Conservation (phyloP, 2,329 filamentous ascomycete species). For the Thyridium curvatum region DNA sequence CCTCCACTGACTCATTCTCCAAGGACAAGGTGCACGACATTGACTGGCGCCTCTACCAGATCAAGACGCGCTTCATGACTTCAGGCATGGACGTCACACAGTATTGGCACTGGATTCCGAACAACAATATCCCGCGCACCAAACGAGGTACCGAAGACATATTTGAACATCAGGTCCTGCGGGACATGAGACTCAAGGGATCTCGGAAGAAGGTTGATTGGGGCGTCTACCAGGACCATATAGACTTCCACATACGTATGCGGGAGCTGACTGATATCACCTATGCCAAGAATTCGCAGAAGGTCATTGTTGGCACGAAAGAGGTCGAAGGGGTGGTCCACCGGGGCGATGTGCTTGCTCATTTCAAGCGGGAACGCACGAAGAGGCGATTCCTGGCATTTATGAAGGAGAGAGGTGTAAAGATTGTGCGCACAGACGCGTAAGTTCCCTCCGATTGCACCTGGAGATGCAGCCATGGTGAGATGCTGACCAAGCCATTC, state of each 20-base stretch:
- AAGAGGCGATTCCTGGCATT: conserved; percentile 46
- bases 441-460: conserved; percentile 21
- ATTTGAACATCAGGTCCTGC: conserved; percentile 50
- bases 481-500: conserved; percentile 2
- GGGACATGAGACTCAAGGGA: conserved; percentile 24
- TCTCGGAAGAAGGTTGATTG: conserved; percentile 30
- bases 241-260: conserved; percentile 43
- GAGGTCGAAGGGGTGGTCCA: conserved; percentile 20
- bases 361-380: conserved; percentile 46
- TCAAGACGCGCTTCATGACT: conserved; percentile 41
- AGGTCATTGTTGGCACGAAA: conserved; percentile 33
- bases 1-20: conserved; percentile 44
- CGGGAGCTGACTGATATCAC: conserved; percentile 38
- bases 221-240: conserved; percentile 42
- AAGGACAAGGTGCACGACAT: conserved; percentile 33
- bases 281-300: conserved; percentile 34
- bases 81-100: conserved; percentile 43
- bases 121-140: conserved; percentile 1
- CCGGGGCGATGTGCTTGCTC: conserved; percentile 40
- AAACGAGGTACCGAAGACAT: conserved; percentile 22
- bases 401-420: conserved; percentile 34
- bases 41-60: conserved; percentile 46
- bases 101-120: conserved; percentile 46
- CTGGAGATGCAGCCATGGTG: background rate
- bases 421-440: conserved; percentile 30